These are phyloP conservation scores for Irpex rosettiformis DNA, from an alignment of 1,284 basidiomycete species.

Conservation along the genomic window DNA sequence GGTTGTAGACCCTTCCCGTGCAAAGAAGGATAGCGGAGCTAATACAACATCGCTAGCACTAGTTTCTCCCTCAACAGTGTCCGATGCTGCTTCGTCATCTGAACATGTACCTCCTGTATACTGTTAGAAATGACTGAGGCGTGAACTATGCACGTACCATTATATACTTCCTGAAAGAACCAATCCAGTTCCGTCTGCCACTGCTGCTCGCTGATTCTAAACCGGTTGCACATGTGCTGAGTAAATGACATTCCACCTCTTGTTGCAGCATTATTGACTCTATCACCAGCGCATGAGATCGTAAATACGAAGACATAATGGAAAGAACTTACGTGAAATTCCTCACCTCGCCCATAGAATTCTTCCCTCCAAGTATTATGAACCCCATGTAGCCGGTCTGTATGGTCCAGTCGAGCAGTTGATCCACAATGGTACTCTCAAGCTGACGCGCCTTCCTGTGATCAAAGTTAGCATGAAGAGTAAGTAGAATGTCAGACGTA, in stretches of 20 bases:
- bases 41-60: too few species aligned
- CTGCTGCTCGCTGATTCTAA: background rate
- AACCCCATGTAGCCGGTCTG: background rate
- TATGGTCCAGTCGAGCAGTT: background rate
- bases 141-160: background rate
- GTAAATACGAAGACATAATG: background rate
- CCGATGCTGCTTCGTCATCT: background rate
- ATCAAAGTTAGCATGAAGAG: background rate
- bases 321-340: background rate
- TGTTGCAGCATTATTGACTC: background rate
- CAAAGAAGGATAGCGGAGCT: too few species aligned
- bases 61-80: too few species aligned
- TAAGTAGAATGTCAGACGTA: background rate
- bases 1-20: too few species aligned
- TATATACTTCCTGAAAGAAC: background rate
- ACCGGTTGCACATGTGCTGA: background rate
- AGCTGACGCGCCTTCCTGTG: background rate
- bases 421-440: background rate
- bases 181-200: background rate
- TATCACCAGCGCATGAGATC: background rate
- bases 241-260: background rate
- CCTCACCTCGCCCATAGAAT: background rate
- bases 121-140: too few species aligned
- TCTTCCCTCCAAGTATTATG: background rate
- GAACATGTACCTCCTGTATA: background rate